Evolutionary conservation across 148 eudicot genomes (phyloP), one percentile per base, ranked within the genome.

Genomic region (Diospyros kaki): DNA sequence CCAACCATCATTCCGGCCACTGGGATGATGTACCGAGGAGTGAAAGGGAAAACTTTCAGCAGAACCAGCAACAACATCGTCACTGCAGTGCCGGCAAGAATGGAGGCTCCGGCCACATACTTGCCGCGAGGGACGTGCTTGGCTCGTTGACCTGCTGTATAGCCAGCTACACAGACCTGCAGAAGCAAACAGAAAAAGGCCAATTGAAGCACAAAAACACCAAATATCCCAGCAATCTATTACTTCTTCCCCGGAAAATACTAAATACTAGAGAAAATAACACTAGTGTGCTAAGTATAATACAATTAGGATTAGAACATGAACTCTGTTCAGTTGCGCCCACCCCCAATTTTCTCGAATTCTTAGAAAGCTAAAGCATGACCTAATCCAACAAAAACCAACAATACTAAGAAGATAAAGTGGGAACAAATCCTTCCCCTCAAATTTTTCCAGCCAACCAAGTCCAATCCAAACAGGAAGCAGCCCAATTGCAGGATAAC

Each of bases 1-100:
- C 98, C 98, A 9, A 91, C 98, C 97, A 94, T 94, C 98, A 94
- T 94, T 53, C 98, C 98, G 0, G 98, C 93, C 2, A 94, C 90
- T 0, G 98, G 98, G 68, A 94, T 94, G 2, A 94, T 94, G 76
- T 94, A 88, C 62, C 89, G 84, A 0, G 98, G 97, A 5, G 98
- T 94, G 82, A 94, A 94, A 7, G 97, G 97, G 68, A 94, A 94
- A 9, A 94, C 98, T 9, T 86, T 80, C 2, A 94, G 76, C 56
- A 89, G 64, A 55, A 94, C 89, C 5, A 94, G 75, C 15, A 85
- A 1, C 13, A 82, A 41, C 97, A 94, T 90, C 3, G 98, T 94
- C 51, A 94, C 75, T 1, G 88, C 79, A 7, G 98, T 94, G 58
- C 98, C 98, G 1, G 72, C 83, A 15, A 94, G 69, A 66, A 94